These are phyloP conservation scores for Ogataea ramenticola DNA, from an alignment of 805 yeast species.

Conservation along the genomic window DNA sequence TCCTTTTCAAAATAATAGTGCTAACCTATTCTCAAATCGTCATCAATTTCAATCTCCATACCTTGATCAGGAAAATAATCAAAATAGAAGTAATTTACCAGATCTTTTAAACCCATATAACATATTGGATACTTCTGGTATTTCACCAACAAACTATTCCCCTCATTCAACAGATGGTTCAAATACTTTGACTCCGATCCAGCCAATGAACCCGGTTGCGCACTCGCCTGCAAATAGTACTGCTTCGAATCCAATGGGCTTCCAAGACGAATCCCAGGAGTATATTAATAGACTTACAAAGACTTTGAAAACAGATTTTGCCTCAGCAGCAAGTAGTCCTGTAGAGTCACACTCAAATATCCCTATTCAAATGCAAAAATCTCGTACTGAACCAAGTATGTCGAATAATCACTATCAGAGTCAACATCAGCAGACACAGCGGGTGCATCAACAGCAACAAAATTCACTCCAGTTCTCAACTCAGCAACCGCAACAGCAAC, in stretches of 20 bases:
- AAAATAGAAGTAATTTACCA: background rate
- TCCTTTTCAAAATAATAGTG: constrained; percentile 2
- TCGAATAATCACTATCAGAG: background rate
- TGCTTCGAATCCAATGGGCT: background rate
- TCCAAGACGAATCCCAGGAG: constrained; percentile 1
- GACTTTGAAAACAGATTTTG: constrained; percentile 13
- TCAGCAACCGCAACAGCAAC: background rate
- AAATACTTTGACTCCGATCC: background rate
- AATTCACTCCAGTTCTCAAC: too few species aligned
- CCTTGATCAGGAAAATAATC: background rate
- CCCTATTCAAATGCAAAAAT: background rate
- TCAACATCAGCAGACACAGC: background rate
- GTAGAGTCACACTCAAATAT: background rate
- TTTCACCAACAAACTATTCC: constrained; percentile 19
- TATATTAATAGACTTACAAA: constrained; percentile 17
- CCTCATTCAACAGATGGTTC: constrained; percentile 9
- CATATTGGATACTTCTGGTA: constrained; percentile 8
- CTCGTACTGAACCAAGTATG: background rate
- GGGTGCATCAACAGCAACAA: background rate
- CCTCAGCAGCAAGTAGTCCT: constrained; percentile 5
- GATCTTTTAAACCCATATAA: background rate
- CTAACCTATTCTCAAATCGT: background rate
- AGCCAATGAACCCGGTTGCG: background rate
- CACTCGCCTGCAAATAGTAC: background rate
- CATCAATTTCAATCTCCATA: background rate